Conservation (phyloP, 257 asterid genomes). For the Ophiorrhiza pumila region DNA sequence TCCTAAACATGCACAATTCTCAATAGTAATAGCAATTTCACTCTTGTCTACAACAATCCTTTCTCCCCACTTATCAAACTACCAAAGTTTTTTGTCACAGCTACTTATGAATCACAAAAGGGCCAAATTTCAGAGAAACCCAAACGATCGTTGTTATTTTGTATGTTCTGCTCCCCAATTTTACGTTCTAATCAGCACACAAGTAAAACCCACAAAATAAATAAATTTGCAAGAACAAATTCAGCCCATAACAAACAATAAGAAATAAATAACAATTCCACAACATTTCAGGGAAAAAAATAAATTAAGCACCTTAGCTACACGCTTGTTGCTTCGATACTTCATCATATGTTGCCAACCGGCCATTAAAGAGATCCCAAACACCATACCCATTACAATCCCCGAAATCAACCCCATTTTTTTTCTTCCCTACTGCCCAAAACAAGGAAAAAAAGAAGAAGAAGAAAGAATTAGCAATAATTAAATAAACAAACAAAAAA, state of each 20-base stretch:
- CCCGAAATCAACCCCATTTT: slow-evolving; percentile 91
- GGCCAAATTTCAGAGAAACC: not conserved
- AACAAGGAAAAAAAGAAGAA: slow-evolving; percentile 2
- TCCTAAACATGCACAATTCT: not conserved
- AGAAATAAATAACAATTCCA: slow-evolving; percentile 6
- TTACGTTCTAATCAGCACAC: not conserved
- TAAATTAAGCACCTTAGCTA: slow-evolving; percentile 58
- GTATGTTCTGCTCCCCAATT: not conserved
- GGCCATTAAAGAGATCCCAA: slow-evolving; percentile 86
- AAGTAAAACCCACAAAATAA: not conserved
- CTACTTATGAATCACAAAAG: not conserved
- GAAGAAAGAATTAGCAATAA: not conserved
- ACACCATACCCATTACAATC: slow-evolving; percentile 71
- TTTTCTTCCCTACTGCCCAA: slow-evolving; percentile 3
- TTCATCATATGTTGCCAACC: slow-evolving; percentile 84
- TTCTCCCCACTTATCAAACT: not conserved
- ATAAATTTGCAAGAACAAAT: too few species aligned
- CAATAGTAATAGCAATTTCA: not conserved
- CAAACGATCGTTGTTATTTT: not conserved
- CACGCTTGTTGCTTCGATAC: slow-evolving; percentile 67
- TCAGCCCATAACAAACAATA: not conserved
- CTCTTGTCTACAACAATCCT: not conserved
- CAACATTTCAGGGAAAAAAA: slow-evolving; percentile 7
- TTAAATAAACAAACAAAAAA: not conserved
- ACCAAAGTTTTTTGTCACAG: not conserved